A percentile compares a stretch with the other conserved stretches of the same genome.
Conservation (phyloP, 768 basidiomycete genomes). For the Lactarius trivialis region DNA sequence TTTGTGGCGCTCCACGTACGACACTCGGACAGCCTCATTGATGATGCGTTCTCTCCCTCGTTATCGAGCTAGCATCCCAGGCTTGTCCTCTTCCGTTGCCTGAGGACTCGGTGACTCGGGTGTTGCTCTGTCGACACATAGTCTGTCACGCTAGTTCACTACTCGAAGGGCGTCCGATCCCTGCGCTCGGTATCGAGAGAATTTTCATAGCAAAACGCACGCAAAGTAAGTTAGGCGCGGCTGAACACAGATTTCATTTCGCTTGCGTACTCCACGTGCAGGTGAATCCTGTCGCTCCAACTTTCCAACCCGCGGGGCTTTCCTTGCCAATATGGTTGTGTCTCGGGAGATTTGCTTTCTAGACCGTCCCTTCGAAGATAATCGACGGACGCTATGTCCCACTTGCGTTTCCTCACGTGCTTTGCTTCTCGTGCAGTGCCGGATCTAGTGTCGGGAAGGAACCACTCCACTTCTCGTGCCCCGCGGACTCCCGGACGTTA, state of each 20-base stretch:
- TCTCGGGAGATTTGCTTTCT: conserved; percentile 19
- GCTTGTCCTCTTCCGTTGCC: conserved; percentile 1
- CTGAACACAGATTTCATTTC: conserved; percentile 9
- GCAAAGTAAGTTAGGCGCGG: conserved; percentile 6
- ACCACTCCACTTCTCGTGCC: background rate
- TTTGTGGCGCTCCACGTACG: conserved; percentile 14
- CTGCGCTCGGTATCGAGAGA: background rate
- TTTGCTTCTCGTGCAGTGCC: conserved; percentile 17
- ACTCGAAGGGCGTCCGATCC: conserved; percentile 13
- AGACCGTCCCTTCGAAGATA: conserved; percentile 10
- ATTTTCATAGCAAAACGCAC: conserved; percentile 17
- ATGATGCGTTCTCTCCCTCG: conserved; percentile 8
- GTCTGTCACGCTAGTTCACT: conserved; percentile 1
- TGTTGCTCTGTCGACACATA: background rate
- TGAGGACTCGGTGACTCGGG: background rate
- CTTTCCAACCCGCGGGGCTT: conserved; percentile 14
- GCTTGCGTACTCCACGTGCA: conserved; percentile 13
- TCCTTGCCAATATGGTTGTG: conserved; percentile 10
- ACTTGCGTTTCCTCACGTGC: conserved; percentile 9
- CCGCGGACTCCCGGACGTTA: conserved; percentile 18
- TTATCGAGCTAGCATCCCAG: background rate
- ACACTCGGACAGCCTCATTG: conserved; percentile 3
- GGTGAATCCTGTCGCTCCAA: conserved; percentile 5
- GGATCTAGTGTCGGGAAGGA: conserved; percentile 6
- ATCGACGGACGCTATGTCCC: conserved; percentile 14